phyloP scores from a whole-genome alignment of 306 rosid genomes.

The Vigna reflexopilosa region DNA sequence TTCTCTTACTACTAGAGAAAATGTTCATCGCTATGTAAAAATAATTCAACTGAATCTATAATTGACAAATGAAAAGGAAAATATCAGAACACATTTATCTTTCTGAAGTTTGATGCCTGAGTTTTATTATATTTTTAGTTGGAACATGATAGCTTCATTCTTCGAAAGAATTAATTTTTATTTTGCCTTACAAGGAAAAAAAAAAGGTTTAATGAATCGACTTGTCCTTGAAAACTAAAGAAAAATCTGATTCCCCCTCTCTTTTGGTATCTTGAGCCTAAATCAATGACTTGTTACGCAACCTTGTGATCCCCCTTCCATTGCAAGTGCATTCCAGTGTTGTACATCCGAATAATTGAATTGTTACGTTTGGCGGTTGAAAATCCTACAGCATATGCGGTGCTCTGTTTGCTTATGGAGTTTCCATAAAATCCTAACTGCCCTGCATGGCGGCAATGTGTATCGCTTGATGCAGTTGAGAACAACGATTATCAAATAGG shows the following conservation, averaged over 20 bases:
- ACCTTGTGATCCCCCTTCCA: not conserved
- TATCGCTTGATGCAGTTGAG: not conserved
- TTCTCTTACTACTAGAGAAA: constrained; percentile 12
- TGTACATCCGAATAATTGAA: constrained; percentile 2
- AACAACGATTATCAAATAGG: not conserved
- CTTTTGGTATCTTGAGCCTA: constrained; percentile 15
- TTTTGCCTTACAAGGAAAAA: not conserved
- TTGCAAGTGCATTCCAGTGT: not conserved
- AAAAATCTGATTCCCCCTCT: not conserved
- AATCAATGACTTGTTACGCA: constrained; percentile 22
- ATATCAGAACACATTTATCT: not conserved
- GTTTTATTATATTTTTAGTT: not conserved
- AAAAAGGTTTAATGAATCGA: not conserved
- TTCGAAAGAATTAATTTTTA: not conserved
- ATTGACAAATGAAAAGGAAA: constrained; percentile 24
- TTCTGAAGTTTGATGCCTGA: not conserved
- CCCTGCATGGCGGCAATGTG: constrained; percentile 35
- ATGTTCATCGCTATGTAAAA: constrained; percentile 34
- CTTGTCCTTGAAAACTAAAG: not conserved
- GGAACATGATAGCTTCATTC: not conserved
- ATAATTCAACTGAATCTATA: constrained; percentile 9
- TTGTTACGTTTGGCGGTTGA: constrained; percentile 36
- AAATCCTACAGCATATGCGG: not conserved
- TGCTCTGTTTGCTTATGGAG: not conserved
- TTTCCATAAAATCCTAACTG: constrained; percentile 6